phyloP scores from a whole-genome alignment of 2,329 filamentous ascomycete species.

The Raffaelea ambrosiae region DNA sequence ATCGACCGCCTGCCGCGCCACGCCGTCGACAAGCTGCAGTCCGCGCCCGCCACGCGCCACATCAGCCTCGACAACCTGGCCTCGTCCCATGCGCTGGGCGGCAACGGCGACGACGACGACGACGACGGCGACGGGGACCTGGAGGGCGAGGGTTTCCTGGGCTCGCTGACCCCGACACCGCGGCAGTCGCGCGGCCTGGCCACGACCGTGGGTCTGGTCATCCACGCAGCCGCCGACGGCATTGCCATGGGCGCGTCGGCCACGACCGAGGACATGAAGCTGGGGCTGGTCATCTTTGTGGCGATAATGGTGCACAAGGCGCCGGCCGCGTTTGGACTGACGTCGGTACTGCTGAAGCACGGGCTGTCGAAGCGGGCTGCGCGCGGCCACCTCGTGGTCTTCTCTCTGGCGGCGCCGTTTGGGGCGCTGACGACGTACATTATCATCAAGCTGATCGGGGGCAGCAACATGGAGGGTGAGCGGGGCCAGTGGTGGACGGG shows the following conservation, averaged over 20 bases:
- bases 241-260: constrained; percentile 92
- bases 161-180: constrained; percentile 47
- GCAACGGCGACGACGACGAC: constrained; percentile 3
- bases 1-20: constrained; percentile 79
- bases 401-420: constrained; percentile 81
- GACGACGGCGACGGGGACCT: constrained; percentile 28
- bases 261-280: constrained; percentile 59
- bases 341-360: constrained; percentile 81
- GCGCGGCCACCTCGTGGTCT: constrained; percentile 77
- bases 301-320: constrained; percentile 98
- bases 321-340: constrained; percentile 89
- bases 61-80: constrained; percentile 80
- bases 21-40: constrained; percentile 55
- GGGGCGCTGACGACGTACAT: constrained; percentile 81
- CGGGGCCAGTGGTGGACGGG: constrained; percentile 81
- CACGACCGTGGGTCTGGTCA: constrained; percentile 91
- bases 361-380: constrained; percentile 81
- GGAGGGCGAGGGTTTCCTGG: constrained; percentile 50
- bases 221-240: constrained; percentile 89
- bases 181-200: constrained; percentile 58
- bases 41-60: constrained; percentile 63
- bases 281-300: constrained; percentile 87
- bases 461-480: constrained; percentile 47
- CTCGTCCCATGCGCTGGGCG: constrained; percentile 15
- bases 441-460: constrained; percentile 64